Percentiles rank a stretch among this genome's conserved stretches.
Evolutionary conservation across 2,329 filamentous ascomycete genomes (phyloP).

Genomic region (Bertia moriformis): DNA sequence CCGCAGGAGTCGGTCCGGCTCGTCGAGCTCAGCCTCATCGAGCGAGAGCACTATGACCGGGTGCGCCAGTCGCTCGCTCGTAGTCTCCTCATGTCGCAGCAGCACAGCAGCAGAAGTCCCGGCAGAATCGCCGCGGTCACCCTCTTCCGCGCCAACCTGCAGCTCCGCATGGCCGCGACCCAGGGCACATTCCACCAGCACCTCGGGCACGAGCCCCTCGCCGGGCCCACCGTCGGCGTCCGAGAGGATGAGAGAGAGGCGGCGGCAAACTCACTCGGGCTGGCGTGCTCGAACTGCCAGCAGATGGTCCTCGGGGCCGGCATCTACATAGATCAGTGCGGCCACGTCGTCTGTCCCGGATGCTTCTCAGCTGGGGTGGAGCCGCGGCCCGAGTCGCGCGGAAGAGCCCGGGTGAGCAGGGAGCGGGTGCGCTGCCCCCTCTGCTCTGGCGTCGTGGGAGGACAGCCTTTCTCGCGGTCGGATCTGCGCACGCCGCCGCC

Average conservation of each 20-base stretch:
- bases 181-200: background rate
- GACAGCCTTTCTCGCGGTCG: background rate
- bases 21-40: background rate
- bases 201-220: too few species aligned
- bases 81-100: background rate
- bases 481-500: background rate
- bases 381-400: too few species aligned
- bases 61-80: background rate
- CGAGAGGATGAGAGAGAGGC: slow-evolving; percentile 3
- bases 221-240: too few species aligned
- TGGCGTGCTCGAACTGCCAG: slow-evolving; percentile 7
- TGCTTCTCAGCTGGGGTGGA: slow-evolving; percentile 16
- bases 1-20: background rate
- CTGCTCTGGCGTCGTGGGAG: background rate
- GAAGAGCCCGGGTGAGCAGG: too few species aligned
- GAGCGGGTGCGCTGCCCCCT: too few species aligned
- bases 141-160: background rate
- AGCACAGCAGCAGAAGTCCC: background rate
- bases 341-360: slow-evolving; percentile 15
- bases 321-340: slow-evolving; percentile 12
- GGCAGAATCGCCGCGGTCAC: background rate
- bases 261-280: slow-evolving; percentile 13
- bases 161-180: background rate
- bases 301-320: slow-evolving; percentile 11
- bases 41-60: background rate